Base-by-base conservation (phyloP, 371 early-diverging fungal genomes). In the Sanchytrium tribonematis region DNA sequence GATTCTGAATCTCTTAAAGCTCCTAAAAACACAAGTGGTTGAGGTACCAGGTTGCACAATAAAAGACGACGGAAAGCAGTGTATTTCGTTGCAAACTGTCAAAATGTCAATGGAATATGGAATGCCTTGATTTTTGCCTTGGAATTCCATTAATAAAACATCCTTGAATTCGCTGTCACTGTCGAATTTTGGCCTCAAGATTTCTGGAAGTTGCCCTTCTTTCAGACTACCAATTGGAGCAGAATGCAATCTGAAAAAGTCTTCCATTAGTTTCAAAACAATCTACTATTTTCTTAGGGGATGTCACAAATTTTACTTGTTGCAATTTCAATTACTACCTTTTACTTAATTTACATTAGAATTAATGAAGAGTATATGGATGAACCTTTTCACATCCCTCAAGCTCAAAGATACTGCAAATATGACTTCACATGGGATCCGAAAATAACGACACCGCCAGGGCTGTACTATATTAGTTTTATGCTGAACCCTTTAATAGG, bases 381-480 rank as follows among this genome's bases (percentile, higher is more conserved):
- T 77, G 96, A 96, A 78, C 80, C 86, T 30, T 96, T 94, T 79
- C 96, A 96, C 75, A 75, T 91, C 29, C 86, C 86, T 28, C 93
- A 94, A 75, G 90, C 92, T 16, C 88, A 88, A 73, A 79, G 75
- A 1, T 96, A 91, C 77, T 91, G 92, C 72, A 68, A 71, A 0
- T 86, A 85, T 17, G 75, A 82, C 69, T 94, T 80, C 71, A 70
- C 68, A 67, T 93, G 91, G 87, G 89, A 96, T 75, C 86, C 86
- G 29, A 96, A 91, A 76, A 75, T 96, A 30, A 96, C 96, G 1
- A 96, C 96, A 29, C 96, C 94, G 31, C 95, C 96, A 28, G 95
- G 94, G 17, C 80, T 94, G 84, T 95, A 88, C 76, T 77, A 30
- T 30, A 70, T n/a, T 72, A 16, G 28, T 1, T 28, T 68, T 31